Evolutionary conservation across 352 stramenopile genomes (phyloP).

Genomic region (Nothophytophthora sp.): DNA sequence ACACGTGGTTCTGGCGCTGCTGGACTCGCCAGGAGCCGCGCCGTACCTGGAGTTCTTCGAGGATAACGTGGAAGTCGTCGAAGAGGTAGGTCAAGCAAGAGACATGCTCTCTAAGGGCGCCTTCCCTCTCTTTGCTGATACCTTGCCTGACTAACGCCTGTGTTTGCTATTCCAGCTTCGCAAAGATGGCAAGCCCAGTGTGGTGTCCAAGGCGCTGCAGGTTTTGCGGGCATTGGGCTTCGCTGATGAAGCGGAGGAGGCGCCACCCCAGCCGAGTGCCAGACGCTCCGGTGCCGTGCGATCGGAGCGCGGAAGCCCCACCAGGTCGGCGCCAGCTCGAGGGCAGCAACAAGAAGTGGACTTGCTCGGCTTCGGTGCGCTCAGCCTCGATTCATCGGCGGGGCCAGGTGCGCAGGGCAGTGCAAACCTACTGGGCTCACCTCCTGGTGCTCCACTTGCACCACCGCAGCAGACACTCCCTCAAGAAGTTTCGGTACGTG

Average conservation of each 20-base stretch:
- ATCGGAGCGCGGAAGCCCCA: constrained; percentile 17
- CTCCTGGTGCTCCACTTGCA: constrained; percentile 15
- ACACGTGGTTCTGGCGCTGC: constrained; percentile 73
- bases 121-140: not conserved
- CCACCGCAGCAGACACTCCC: constrained; percentile 15
- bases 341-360: constrained; percentile 62
- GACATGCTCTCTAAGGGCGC: not conserved
- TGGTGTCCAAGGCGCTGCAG: constrained; percentile 75
- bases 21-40: constrained; percentile 64
- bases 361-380: constrained; percentile 69
- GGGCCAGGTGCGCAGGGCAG: constrained; percentile 10
- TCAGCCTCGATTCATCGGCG: constrained; percentile 47
- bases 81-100: constrained; percentile 71
- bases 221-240: constrained; percentile 71
- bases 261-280: constrained; percentile 5
- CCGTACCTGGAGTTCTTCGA: constrained; percentile 83
- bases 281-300: constrained; percentile 11
- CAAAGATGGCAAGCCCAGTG: constrained; percentile 77
- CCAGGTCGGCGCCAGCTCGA: constrained; percentile 12
- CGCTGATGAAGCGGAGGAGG: constrained; percentile 39
- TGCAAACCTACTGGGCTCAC: constrained; percentile 25
- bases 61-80: constrained; percentile 81
- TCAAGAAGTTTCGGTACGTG: constrained; percentile 66
- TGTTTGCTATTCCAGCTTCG: constrained; percentile 31
- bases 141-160: not conserved